Evolutionary conservation across 805 yeast species (phyloP), one percentile per base, ranked within the genome.

Genomic region (Kodamaea lidongshanica): DNA sequence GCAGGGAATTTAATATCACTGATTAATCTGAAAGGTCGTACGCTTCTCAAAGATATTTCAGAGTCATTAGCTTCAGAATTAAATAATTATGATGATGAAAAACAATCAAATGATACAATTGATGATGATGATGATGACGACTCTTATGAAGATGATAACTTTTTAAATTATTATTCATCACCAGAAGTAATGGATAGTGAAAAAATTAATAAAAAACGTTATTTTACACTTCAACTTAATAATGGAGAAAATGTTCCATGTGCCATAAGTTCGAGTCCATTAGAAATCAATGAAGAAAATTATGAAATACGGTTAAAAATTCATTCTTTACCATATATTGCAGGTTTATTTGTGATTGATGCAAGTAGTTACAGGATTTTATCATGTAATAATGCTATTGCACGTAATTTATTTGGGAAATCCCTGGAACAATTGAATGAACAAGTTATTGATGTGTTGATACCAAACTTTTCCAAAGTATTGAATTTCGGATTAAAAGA

Each of bases 281-380:
- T 78, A 13, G 74, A 74, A 30, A 45, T 47, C n/a, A 65, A 67
- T 30, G 67, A 61, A 21, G 59, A 65, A 10, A 49, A 30, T 5
- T 40, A 41, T 18, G 65, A 63, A 35, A 50, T 77, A 12, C 72
- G 79, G 45, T 48, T 84, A 33, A 79, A 81, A 41, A 67, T 85
- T 12, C 88, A 82, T 46, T 67, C 88, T 4, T 55, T 85, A 44
- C 95, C 95, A 0, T 83, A 84, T 53, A 82, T 85, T 43, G 92
- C 95, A 1, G 96, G 96, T 23, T 72, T 84, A 16, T 77, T 86
- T 45, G 77, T 84, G 8, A 61, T 86, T 9, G 75, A 79, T 28
- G 63, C 78, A 1, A 38, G 55, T 2, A 53, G 54, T 26, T 70
- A 64, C 41, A 56, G 62, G 6, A 65, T 86, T 21, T 51, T 82